phyloP scores from a whole-genome alignment of 371 early-diverging fungal genomes.

The Mucor circinelloides region DNA sequence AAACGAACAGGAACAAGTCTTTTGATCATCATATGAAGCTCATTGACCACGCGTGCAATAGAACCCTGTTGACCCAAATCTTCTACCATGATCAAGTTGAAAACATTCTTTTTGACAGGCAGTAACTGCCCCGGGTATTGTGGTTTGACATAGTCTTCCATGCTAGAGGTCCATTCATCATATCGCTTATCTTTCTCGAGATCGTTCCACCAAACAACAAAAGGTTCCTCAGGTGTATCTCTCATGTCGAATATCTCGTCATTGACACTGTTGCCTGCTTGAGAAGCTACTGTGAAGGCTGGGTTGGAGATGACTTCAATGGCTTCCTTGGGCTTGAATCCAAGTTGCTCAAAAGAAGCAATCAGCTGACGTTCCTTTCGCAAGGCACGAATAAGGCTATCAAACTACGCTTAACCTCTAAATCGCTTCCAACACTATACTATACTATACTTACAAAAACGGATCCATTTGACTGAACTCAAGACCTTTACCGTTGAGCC shows the following conservation, averaged over 20 bases:
- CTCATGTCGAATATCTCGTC: constrained; percentile 80
- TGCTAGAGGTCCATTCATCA: constrained; percentile 60
- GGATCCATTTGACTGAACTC: constrained; percentile 62
- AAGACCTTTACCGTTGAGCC: constrained; percentile 71
- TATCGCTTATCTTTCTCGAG: constrained; percentile 84
- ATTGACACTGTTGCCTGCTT: constrained; percentile 27
- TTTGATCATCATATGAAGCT: constrained; percentile 62
- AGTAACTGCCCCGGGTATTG: constrained; percentile 72
- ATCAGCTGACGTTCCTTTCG: constrained; percentile 38
- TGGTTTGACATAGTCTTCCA: constrained; percentile 60
- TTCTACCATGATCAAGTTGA: constrained; percentile 67
- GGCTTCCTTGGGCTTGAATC: constrained; percentile 61
- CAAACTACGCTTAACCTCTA: constrained; percentile 6
- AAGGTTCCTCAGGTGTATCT: constrained; percentile 50
- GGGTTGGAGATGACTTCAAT: constrained; percentile 65
- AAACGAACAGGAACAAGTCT: constrained; percentile 80
- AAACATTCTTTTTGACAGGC: constrained; percentile 73
- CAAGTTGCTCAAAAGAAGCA: constrained; percentile 48
- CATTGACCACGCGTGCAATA: constrained; percentile 54
- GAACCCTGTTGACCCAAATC: constrained; percentile 60
- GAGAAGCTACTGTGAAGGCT: constrained; percentile 23
- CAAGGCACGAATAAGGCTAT: constrained; percentile 31
- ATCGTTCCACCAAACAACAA: constrained; percentile 88
- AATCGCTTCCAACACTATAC: neutral
- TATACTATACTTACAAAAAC: constrained; percentile 54